Percentiles rank a stretch among this genome's conserved stretches.
Conservation (phyloP, 2,329 filamentous ascomycete genomes). For the Sclerotinia glacialis region DNA sequence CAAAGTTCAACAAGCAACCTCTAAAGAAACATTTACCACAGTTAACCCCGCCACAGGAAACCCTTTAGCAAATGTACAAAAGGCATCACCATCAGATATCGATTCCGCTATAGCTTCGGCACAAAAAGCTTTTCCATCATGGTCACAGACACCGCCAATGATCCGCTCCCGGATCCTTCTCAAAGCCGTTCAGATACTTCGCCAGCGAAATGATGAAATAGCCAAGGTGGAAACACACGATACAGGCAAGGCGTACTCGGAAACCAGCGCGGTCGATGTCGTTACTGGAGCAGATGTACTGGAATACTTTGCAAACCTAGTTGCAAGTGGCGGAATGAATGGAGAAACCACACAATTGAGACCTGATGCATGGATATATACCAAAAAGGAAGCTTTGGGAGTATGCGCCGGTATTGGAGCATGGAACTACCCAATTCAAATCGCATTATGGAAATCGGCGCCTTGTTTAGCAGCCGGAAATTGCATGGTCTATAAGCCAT, state of each 20-base stretch:
- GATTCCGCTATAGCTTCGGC: conserved; percentile 71
- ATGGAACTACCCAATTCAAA: conserved; percentile 92
- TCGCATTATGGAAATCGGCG: conserved; percentile 85
- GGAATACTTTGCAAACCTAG: conserved; percentile 80
- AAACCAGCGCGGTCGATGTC: conserved; percentile 81
- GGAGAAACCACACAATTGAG: conserved; percentile 75
- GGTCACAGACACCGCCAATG: conserved; percentile 73
- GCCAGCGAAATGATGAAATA: conserved; percentile 74
- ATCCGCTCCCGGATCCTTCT: conserved; percentile 76
- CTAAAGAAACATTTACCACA: conserved; percentile 63
- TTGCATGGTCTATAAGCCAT: conserved; percentile 88
- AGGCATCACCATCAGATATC: conserved; percentile 64
- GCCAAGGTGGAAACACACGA: conserved; percentile 78
- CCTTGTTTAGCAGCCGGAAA: conserved; percentile 84
- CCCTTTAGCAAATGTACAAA: conserved; percentile 68
- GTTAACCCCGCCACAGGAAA: conserved; percentile 71
- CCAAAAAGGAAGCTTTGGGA: conserved; percentile 75
- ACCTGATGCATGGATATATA: conserved; percentile 77
- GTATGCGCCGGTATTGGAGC: conserved; percentile 86
- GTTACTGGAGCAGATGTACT: conserved; percentile 80
- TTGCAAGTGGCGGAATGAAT: conserved; percentile 74
- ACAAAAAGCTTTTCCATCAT: conserved; percentile 66
- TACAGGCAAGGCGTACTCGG: conserved; percentile 81
- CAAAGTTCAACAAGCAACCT: conserved; percentile 58
- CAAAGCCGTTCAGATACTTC: conserved; percentile 69